A percentile compares a stretch with the other conserved stretches of the same genome.
Conservation (phyloP, 2,329 filamentous ascomycete genomes). For the Corniculantispora saksenae region DNA sequence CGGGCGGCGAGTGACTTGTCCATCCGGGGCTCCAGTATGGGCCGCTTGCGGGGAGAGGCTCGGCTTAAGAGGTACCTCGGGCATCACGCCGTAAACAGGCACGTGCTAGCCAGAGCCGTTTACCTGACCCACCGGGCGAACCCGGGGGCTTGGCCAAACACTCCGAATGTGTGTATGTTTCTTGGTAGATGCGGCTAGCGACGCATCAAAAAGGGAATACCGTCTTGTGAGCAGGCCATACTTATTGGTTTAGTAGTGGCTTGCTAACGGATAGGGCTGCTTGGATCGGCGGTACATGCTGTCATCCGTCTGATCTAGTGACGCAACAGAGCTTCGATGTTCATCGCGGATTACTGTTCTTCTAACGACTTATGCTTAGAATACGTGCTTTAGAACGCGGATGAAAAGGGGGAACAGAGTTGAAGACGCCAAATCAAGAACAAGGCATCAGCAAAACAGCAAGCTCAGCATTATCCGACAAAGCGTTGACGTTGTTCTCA, state of each 20-base stretch:
- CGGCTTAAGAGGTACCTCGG: constrained; percentile 19
- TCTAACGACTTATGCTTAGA: too few relatives aligned
- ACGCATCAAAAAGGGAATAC: constrained; percentile 10
- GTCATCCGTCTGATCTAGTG: background rate
- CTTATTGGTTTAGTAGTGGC: background rate
- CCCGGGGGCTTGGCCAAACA: background rate
- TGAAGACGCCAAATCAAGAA: too few relatives aligned
- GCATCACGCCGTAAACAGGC: constrained; percentile 10
- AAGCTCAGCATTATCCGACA: too few relatives aligned
- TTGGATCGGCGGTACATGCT: background rate
- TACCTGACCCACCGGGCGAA: constrained; percentile 5
- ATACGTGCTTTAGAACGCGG: too few relatives aligned
- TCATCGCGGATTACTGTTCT: too few relatives aligned
- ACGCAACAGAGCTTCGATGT: background rate
- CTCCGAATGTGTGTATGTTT: background rate
- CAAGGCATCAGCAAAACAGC: too few relatives aligned
- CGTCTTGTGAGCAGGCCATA: background rate
- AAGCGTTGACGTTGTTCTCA: too few relatives aligned
- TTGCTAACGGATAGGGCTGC: background rate
- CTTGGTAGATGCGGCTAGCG: constrained; percentile 11
- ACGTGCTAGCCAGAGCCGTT: constrained; percentile 6
- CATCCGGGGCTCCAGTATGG: background rate
- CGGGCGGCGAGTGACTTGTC: constrained; percentile 3
- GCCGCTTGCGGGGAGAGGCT: constrained; percentile 4
- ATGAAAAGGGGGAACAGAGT: too few relatives aligned